phyloP scores from a whole-genome alignment of 192 early-diverging fungal species.

The Phlyctochytrium bullatum region DNA sequence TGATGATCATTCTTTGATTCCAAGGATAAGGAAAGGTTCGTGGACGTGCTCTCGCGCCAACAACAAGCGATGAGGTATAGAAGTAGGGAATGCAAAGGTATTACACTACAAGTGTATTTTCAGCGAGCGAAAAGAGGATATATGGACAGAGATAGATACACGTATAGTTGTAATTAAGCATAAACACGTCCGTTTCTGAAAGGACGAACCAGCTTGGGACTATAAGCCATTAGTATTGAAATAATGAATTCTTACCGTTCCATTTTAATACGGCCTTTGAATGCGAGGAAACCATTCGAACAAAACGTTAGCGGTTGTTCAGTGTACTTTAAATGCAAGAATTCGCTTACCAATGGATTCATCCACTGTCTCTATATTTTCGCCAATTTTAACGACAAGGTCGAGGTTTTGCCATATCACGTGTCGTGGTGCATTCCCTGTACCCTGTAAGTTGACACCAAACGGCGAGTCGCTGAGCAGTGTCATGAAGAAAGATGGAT shows the following conservation, averaged over 20 bases:
- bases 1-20: too few species aligned
- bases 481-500: constrained; percentile 21
- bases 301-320: too few species aligned
- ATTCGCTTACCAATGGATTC: constrained; percentile 23
- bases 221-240: neutral
- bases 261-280: neutral
- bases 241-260: neutral
- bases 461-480: constrained; percentile 15
- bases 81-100: too few species aligned
- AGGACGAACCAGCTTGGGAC: neutral
- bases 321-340: too few species aligned
- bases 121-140: too few species aligned
- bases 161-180: neutral
- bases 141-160: too few species aligned
- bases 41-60: too few species aligned
- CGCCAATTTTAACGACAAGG: constrained; percentile 14
- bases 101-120: too few species aligned
- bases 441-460: constrained; percentile 14
- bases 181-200: neutral
- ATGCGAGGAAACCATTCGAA: too few species aligned
- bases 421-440: constrained; percentile 18
- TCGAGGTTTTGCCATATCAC: constrained; percentile 23
- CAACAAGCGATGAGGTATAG: too few species aligned
- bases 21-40: too few species aligned
- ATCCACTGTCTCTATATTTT: constrained; percentile 17